Evolutionary conservation across 2,329 filamentous ascomycete genomes (phyloP).

Genomic region (Dothideomycetes sp.): DNA sequence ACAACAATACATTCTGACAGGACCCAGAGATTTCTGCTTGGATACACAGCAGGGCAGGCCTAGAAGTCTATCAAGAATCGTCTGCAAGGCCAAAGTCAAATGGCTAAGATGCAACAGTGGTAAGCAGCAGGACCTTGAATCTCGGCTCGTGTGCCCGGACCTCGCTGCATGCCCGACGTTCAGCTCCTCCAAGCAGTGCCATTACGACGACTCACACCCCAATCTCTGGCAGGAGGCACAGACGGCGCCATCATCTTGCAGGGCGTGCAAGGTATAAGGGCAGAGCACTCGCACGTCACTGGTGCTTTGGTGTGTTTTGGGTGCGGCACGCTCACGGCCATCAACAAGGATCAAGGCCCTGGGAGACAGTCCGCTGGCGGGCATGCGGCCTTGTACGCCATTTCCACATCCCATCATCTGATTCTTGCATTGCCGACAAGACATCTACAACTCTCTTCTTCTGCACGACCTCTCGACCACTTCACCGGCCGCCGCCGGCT

Average conservation of each 20-base stretch:
- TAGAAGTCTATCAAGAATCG: no score
- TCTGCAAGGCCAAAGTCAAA: no score
- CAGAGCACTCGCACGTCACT: no score
- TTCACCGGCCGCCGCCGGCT: neutral
- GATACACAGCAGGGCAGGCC: no score
- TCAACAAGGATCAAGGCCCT: neutral
- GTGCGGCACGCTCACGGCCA: no score
- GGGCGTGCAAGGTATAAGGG: no score
- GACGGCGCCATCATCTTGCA: no score
- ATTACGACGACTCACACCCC: neutral
- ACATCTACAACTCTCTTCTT: neutral
- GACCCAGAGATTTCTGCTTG: no score
- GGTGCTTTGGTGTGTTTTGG: neutral
- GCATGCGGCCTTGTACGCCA: neutral
- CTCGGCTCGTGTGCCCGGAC: neutral
- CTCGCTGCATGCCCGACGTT: neutral
- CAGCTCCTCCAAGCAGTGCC: neutral
- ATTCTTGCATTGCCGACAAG: neutral
- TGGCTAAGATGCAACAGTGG: no score
- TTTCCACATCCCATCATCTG: neutral
- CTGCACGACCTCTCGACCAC: neutral
- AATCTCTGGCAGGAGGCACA: neutral
- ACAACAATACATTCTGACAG: no score
- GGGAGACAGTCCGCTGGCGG: neutral
- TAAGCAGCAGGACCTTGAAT: no score